Evolutionary conservation across 176 grass and related monocot genomes (phyloP).

Genomic region (Avena insularis): DNA sequence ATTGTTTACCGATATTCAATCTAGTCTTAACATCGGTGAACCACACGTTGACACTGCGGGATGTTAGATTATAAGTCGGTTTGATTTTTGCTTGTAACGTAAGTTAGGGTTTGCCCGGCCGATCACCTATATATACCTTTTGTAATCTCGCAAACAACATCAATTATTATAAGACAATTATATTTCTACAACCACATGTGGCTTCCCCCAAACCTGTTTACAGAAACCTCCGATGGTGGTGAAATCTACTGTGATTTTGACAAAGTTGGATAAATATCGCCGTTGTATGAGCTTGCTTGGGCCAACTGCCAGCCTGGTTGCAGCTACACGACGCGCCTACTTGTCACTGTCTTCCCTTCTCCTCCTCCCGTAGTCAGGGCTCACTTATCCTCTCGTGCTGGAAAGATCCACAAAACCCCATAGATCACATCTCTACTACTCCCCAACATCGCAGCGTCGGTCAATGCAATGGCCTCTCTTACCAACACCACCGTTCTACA

Average conservation of each 20-base stretch:
- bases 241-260: not conserved
- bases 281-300: conserved; percentile 31
- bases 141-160: too few species aligned
- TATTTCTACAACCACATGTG: too few species aligned
- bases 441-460: conserved; percentile 28
- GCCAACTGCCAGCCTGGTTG: conserved; percentile 4
- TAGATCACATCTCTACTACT: conserved; percentile 27
- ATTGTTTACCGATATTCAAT: too few species aligned
- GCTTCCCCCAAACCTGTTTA: too few species aligned
- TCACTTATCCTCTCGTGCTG: conserved; percentile 51
- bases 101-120: too few species aligned
- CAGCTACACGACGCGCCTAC: not conserved
- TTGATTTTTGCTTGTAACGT: too few species aligned
- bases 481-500: conserved; percentile 25
- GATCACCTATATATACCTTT: too few species aligned
- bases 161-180: too few species aligned
- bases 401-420: conserved; percentile 17
- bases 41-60: too few species aligned
- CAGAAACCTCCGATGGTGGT: too few species aligned
- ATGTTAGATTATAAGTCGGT: too few species aligned
- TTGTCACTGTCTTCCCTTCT: conserved; percentile 44
- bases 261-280: conserved; percentile 14
- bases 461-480: conserved; percentile 56
- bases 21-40: too few species aligned
- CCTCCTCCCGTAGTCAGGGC: conserved; percentile 46